phyloP scores from a whole-genome alignment of 163 green algal species.

The Scenedesmus sp. region DNA sequence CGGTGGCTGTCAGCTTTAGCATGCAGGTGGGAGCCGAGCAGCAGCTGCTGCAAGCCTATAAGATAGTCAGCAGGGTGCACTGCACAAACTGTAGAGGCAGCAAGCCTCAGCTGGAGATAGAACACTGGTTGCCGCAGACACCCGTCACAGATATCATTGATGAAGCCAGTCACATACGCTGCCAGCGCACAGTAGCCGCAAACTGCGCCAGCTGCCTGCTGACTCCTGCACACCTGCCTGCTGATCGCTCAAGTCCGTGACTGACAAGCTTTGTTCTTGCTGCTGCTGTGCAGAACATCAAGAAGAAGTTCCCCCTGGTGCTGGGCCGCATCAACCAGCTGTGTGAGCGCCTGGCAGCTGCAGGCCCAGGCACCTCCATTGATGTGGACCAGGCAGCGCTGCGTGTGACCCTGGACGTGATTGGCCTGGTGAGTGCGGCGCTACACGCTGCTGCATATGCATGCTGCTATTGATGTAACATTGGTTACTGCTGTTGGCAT shows the following conservation, averaged over 20 bases:
- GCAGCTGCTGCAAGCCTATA: too few species aligned
- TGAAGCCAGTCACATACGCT: too few species aligned
- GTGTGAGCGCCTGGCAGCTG: constrained; percentile 15
- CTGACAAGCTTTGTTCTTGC: background rate
- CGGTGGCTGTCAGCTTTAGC: constrained; percentile 64
- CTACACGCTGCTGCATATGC: background rate
- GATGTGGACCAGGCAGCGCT: constrained; percentile 72
- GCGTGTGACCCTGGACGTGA: constrained; percentile 71
- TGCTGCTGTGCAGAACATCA: constrained; percentile 44
- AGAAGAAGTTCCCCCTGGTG: constrained; percentile 56
- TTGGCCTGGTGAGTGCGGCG: constrained; percentile 61
- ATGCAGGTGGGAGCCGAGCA: constrained; percentile 34
- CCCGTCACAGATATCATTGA: too few species aligned
- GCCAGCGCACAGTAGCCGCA: background rate
- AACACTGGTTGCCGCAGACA: too few species aligned
- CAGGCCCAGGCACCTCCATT: constrained; percentile 41
- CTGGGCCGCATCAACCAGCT: constrained; percentile 51
- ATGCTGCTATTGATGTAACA: too few species aligned
- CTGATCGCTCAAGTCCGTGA: background rate
- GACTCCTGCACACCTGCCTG: background rate
- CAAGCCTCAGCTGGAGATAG: too few species aligned
- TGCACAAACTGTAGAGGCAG: too few species aligned
- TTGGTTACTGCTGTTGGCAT: background rate
- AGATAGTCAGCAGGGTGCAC: too few species aligned
- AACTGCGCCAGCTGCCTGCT: background rate